phyloP scores from a whole-genome alignment of 169 alveolate species.

The Eimeria tenella region DNA sequence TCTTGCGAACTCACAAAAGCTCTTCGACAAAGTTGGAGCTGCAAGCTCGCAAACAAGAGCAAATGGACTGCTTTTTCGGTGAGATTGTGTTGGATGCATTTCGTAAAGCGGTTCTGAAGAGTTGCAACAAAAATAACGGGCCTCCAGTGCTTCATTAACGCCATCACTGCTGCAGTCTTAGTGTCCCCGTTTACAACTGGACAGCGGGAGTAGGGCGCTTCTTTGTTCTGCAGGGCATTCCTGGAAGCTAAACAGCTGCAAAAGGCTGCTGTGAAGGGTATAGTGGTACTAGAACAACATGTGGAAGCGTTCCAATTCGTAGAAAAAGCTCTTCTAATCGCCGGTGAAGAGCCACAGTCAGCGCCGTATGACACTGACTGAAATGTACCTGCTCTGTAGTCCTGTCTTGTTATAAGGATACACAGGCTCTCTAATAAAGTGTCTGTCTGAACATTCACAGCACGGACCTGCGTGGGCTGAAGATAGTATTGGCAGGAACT shows the following conservation, averaged over 20 bases:
- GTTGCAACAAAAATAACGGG: too few relatives aligned
- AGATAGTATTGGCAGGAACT: too few relatives aligned
- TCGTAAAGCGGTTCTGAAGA: too few relatives aligned
- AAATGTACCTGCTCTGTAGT: background rate
- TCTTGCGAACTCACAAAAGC: constrained; percentile 4
- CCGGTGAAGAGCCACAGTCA: constrained; percentile 40
- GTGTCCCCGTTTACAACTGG: background rate
- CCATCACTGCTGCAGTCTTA: background rate
- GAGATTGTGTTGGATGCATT: background rate
- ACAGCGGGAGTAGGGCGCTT: background rate
- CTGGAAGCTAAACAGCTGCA: constrained; percentile 13
- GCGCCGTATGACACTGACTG: background rate
- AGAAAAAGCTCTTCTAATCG: constrained; percentile 49
- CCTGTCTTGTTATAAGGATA: background rate
- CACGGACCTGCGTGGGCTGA: background rate
- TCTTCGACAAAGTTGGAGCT: constrained; percentile 50
- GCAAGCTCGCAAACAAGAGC: constrained; percentile 31
- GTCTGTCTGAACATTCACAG: background rate
- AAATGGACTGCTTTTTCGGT: constrained; percentile 64
- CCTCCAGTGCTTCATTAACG: too few relatives aligned
- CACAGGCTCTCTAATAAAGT: background rate
- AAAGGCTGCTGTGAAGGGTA: constrained; percentile 1
- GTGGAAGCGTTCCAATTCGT: constrained; percentile 43
- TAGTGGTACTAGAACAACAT: constrained; percentile 41
- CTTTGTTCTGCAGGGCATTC: constrained; percentile 42